phyloP scores from a whole-genome alignment of 2,329 filamentous ascomycete species.

The Cercospora sesami region DNA sequence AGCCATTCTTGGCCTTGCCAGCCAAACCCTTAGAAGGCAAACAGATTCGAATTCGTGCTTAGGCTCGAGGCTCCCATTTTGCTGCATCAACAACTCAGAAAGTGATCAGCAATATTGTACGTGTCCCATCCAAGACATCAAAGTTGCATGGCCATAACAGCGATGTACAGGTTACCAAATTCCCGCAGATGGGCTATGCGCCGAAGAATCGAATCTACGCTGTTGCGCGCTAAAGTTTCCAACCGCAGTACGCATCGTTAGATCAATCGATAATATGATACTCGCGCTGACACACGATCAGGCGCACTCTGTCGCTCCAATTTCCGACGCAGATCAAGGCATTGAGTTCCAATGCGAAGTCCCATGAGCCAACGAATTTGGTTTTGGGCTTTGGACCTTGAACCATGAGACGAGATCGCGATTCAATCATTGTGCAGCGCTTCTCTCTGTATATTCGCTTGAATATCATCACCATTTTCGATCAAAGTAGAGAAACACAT shows the following conservation, averaged over 20 bases:
- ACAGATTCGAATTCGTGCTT: not conserved
- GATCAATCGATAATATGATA: not conserved
- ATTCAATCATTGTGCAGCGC: too few relatives aligned
- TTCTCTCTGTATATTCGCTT: too few relatives aligned
- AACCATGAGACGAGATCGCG: too few relatives aligned
- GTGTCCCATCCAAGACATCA: not conserved
- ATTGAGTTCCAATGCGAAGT: not conserved
- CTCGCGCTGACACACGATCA: not conserved
- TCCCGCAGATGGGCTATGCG: not conserved
- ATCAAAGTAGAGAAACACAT: too few relatives aligned
- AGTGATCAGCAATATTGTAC: not conserved
- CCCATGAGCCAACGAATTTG: too few relatives aligned
- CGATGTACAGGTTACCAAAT: not conserved
- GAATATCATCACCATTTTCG: too few relatives aligned
- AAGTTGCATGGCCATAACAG: not conserved
- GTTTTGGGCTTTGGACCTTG: too few relatives aligned
- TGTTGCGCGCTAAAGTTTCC: not conserved
- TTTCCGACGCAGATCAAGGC: not conserved
- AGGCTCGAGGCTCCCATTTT: not conserved
- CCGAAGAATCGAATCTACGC: not conserved
- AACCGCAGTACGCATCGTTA: not conserved
- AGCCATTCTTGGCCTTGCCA: not conserved
- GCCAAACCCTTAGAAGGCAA: not conserved
- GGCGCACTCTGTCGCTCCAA: not conserved
- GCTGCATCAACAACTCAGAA: not conserved